Conservation (phyloP, 31 red algal genomes). For the Asparagopsis taxiformis region DNA sequence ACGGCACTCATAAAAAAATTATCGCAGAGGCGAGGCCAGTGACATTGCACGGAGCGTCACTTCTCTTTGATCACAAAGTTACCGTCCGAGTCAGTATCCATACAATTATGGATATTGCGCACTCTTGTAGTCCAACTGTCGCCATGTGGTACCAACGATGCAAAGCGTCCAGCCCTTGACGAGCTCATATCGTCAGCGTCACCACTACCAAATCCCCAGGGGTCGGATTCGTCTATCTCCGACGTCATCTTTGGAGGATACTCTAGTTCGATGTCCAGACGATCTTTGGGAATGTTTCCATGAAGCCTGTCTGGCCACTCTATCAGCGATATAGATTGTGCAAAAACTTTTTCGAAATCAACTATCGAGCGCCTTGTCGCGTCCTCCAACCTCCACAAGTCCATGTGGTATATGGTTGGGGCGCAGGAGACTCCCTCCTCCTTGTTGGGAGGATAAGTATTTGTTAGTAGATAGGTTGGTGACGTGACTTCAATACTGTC, state of each 20-base stretch:
- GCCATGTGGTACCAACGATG: slow-evolving; percentile 12
- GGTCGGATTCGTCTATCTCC: slow-evolving; percentile 21
- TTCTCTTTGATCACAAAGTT: not conserved
- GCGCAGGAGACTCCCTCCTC: not conserved
- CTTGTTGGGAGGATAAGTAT: slow-evolving; percentile 46
- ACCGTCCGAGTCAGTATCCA: not conserved
- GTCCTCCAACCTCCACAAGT: slow-evolving; percentile 77
- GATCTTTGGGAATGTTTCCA: slow-evolving; percentile 5
- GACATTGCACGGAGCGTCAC: too few relatives aligned
- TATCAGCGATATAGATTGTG: slow-evolving; percentile 57
- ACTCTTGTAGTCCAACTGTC: slow-evolving; percentile 9
- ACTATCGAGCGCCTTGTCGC: slow-evolving; percentile 54
- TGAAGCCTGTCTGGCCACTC: slow-evolving; percentile 90
- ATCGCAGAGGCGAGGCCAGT: too few relatives aligned
- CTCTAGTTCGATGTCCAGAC: slow-evolving; percentile 42
- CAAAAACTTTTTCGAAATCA: slow-evolving; percentile 71
- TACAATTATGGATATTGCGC: not conserved
- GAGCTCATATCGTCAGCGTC: slow-evolving; percentile 1
- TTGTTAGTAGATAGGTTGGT: slow-evolving; percentile 85
- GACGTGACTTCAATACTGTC: slow-evolving; percentile 61
- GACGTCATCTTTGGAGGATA: slow-evolving; percentile 12
- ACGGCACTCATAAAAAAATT: too few relatives aligned
- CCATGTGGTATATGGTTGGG: slow-evolving; percentile 78
- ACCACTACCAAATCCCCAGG: slow-evolving; percentile 47
- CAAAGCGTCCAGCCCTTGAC: not conserved